Evolutionary conservation across 805 yeast species (phyloP).

Genomic region (Sugiyamaella chiloensis): DNA sequence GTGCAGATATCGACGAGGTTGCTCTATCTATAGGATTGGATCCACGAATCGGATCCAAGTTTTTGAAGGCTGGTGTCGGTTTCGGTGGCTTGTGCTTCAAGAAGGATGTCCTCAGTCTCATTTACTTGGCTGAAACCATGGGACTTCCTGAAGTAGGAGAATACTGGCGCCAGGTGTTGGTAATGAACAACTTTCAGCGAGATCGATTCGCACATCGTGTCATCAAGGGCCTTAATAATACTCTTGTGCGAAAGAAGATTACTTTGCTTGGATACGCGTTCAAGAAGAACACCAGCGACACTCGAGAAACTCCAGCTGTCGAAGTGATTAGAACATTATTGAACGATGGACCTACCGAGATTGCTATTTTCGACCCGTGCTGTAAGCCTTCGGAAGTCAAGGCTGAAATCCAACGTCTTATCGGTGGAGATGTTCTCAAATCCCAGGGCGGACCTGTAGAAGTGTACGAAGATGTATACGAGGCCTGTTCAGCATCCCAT

Average conservation of each 20-base stretch:
- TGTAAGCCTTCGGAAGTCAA: conserved; percentile 15
- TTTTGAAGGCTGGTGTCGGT: conserved; percentile 32
- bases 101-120: conserved; percentile 27
- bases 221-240: conserved; percentile 29
- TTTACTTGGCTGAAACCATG: not conserved
- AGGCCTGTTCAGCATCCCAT: conserved; percentile 29
- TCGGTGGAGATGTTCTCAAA: conserved; percentile 6
- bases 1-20: conserved; percentile 33
- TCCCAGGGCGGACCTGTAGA: conserved; percentile 24
- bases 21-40: conserved; percentile 32
- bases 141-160: not conserved
- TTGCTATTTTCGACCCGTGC: conserved; percentile 30
- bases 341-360: conserved; percentile 28
- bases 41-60: conserved; percentile 31
- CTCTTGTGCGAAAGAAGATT: conserved; percentile 29
- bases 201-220: conserved; percentile 29
- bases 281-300: conserved; percentile 34
- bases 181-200: conserved; percentile 33
- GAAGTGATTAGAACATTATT: conserved; percentile 28
- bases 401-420: conserved; percentile 30
- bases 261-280: conserved; percentile 33
- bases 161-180: conserved; percentile 15
- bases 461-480: conserved; percentile 26
- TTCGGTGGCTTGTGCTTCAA: conserved; percentile 34
- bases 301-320: conserved; percentile 33